Evolutionary conservation across 371 early-diverging fungal genomes (phyloP).

Genomic region (Encephalitozoon hellem): DNA sequence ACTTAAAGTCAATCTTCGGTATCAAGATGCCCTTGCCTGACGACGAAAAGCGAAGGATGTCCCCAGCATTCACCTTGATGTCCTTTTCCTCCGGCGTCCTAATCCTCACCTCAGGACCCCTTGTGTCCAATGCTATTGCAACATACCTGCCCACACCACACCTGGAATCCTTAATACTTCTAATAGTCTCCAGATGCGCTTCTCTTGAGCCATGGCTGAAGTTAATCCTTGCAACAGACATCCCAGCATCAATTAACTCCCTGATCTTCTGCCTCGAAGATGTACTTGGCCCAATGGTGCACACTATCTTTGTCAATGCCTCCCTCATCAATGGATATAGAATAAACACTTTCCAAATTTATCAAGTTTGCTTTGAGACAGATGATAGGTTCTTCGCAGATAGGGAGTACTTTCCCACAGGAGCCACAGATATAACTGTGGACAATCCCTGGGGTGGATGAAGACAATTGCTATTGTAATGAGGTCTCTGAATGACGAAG

Average conservation of each 20-base stretch:
- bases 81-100: not conserved
- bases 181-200: conserved; percentile 56
- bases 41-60: conserved; percentile 49
- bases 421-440: not conserved
- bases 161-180: conserved; percentile 42
- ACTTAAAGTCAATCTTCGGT: conserved; percentile 74
- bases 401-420: not conserved
- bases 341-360: not conserved
- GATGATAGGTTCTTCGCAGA: not conserved
- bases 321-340: not conserved
- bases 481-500: not conserved
- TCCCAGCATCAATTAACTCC: conserved; percentile 66
- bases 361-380: not conserved
- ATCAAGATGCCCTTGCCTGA: conserved; percentile 63
- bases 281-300: conserved; percentile 55
- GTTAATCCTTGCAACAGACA: conserved; percentile 81
- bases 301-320: conserved; percentile 54
- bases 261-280: conserved; percentile 50
- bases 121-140: conserved; percentile 61
- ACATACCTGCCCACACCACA: conserved; percentile 68
- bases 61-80: conserved; percentile 56
- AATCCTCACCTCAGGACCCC: conserved; percentile 64
- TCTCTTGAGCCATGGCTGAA: conserved; percentile 63
- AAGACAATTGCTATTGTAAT: not conserved
- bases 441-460: not conserved